Evolutionary conservation across 768 basidiomycete species (phyloP).

Genomic region (Pisolithus albus): DNA sequence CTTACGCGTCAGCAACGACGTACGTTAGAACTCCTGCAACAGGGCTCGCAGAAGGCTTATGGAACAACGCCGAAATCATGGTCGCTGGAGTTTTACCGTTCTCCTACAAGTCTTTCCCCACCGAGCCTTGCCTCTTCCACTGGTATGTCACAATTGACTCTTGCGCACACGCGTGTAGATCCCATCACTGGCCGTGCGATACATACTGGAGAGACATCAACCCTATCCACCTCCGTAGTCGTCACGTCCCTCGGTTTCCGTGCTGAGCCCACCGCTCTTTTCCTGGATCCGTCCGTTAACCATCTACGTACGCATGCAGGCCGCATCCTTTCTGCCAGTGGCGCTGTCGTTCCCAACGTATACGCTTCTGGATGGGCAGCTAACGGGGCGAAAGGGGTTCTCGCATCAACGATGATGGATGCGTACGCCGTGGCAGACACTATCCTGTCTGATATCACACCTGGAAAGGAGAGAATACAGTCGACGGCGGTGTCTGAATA

Average conservation of each 20-base stretch:
- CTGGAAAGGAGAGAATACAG: constrained; percentile 13
- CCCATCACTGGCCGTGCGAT: constrained; percentile 40
- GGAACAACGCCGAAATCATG: constrained; percentile 60
- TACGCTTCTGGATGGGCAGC: constrained; percentile 95
- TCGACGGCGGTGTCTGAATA: constrained; percentile 6
- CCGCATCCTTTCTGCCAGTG: constrained; percentile 39
- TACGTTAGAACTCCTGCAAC: constrained; percentile 55
- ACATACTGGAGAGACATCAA: constrained; percentile 48
- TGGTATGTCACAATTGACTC: constrained; percentile 36
- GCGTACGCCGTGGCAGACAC: constrained; percentile 74
- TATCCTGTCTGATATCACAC: constrained; percentile 54
- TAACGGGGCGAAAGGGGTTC: constrained; percentile 83
- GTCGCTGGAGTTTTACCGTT: constrained; percentile 77
- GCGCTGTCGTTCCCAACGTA: constrained; percentile 45
- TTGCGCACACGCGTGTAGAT: constrained; percentile 58
- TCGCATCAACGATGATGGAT: constrained; percentile 90
- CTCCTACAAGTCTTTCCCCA: constrained; percentile 46
- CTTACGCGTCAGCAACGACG: constrained; percentile 61
- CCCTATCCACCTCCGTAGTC: constrained; percentile 64
- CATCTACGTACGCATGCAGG: constrained; percentile 51
- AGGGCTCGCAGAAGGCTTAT: constrained; percentile 48
- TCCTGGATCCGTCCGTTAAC: constrained; percentile 49
- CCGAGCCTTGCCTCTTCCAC: constrained; percentile 16
- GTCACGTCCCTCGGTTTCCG: constrained; percentile 86
- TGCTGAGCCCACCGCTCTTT: constrained; percentile 52